Percentiles rank a stretch among this genome's conserved stretches.
phyloP scores from a whole-genome alignment of 495 filamentous ascomycete species.

The Staphylotrichum tortipilum region DNA sequence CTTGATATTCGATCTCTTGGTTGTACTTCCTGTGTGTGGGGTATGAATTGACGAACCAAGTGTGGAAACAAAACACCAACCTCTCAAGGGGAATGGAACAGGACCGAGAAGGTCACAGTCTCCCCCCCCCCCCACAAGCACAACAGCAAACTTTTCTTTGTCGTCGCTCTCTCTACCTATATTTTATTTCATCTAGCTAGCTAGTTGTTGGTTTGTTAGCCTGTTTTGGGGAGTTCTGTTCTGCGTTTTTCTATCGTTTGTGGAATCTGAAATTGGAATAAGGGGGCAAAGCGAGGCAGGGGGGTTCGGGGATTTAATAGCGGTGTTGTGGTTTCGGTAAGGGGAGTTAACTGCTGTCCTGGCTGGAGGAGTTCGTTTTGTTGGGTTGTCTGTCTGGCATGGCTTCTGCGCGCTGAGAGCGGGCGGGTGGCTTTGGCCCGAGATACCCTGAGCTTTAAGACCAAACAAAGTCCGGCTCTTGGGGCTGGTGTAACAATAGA shows the following conservation, averaged over 20 bases:
- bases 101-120: neutral
- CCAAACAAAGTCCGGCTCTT: neutral
- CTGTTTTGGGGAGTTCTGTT: too few species aligned
- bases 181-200: too few species aligned
- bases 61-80: too few species aligned
- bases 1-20: neutral
- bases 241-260: too few species aligned
- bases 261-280: too few species aligned
- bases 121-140: neutral
- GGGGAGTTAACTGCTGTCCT: too few species aligned
- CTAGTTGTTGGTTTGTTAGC: too few species aligned
- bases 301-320: too few species aligned
- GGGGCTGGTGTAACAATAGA: constrained; percentile 5
- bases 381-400: too few species aligned
- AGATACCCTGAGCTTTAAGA: neutral
- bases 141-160: constrained; percentile 1
- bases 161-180: neutral
- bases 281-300: too few species aligned
- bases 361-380: too few species aligned
- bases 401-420: neutral
- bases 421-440: neutral
- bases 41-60: constrained; percentile 5
- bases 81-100: neutral
- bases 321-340: too few species aligned
- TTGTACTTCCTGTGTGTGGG: neutral